Percentiles rank a stretch among this genome's conserved stretches.
Evolutionary conservation across 257 asterid genomes (phyloP).

Genomic region (Salvia rosmarinus): DNA sequence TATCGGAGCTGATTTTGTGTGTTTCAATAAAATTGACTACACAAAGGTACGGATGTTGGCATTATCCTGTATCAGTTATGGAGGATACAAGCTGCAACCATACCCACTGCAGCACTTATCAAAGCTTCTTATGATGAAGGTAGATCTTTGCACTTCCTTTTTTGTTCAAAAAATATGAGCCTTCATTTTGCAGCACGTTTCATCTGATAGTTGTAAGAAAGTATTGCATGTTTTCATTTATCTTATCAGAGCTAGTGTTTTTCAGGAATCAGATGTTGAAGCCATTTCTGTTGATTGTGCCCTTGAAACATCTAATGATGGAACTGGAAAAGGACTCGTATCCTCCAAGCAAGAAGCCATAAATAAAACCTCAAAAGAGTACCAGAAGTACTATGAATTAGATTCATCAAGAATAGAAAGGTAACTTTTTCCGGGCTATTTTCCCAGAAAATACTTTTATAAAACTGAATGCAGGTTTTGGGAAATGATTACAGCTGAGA

Average conservation of each 20-base stretch:
- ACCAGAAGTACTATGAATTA: conserved; percentile 56
- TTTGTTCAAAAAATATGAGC: neutral
- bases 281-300: conserved; percentile 75
- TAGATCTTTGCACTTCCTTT: conserved; percentile 26
- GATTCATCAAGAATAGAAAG: conserved; percentile 66
- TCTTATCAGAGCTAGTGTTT: conserved; percentile 33
- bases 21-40: conserved; percentile 21
- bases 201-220: conserved; percentile 10
- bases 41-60: conserved; percentile 75
- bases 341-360: conserved; percentile 61
- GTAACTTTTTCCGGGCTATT: conserved; percentile 38
- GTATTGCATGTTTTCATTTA: conserved; percentile 1
- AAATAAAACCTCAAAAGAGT: conserved; percentile 49
- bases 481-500: conserved; percentile 3
- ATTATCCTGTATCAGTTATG: conserved; percentile 65
- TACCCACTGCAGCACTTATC: conserved; percentile 71
- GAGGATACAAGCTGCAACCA: conserved; percentile 91
- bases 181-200: conserved; percentile 22
- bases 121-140: conserved; percentile 78
- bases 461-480: conserved; percentile 6
- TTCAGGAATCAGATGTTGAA: conserved; percentile 76
- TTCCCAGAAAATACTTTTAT: conserved; percentile 12
- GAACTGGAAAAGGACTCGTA: conserved; percentile 54
- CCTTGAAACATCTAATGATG: conserved; percentile 58
- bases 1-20: conserved; percentile 31